Conservation (phyloP, 805 yeast genomes). For the Cyberlindnera mycetangii region DNA sequence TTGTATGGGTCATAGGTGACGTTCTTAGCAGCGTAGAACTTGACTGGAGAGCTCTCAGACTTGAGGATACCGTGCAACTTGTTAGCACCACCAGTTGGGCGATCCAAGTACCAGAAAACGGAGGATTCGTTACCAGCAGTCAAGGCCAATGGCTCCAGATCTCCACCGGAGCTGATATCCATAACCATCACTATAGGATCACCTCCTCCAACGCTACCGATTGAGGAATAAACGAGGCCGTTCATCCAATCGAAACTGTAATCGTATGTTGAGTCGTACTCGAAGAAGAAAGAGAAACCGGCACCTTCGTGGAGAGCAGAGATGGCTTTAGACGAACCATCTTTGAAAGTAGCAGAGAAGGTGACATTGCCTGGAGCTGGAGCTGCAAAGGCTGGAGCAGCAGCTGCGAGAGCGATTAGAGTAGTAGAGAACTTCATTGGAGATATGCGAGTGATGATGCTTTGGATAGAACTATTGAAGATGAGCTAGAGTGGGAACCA, state of each 20-base stretch:
- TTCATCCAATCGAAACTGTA: slow-evolving; percentile 6
- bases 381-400: not conserved
- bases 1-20: slow-evolving; percentile 39
- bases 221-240: slow-evolving; percentile 1
- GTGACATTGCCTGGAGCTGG: slow-evolving; percentile 4
- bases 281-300: slow-evolving; percentile 18
- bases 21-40: slow-evolving; percentile 42
- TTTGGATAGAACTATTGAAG: no score
- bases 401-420: not conserved
- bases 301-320: slow-evolving; percentile 23
- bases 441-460: not conserved
- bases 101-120: slow-evolving; percentile 2
- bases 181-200: not conserved
- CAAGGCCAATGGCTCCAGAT: not conserved
- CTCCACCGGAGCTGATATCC: not conserved
- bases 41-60: slow-evolving; percentile 27
- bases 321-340: slow-evolving; percentile 6
- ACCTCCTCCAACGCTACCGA: not conserved
- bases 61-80: not conserved
- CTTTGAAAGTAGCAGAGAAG: not conserved
- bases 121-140: not conserved
- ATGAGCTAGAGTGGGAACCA: no score
- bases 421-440: slow-evolving; percentile 12
- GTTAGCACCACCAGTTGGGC: not conserved
- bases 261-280: slow-evolving; percentile 3